Percentiles rank a stretch among this genome's conserved stretches.
Conservation (phyloP, 2,329 filamentous ascomycete genomes). For the Akanthomyces lecanii region DNA sequence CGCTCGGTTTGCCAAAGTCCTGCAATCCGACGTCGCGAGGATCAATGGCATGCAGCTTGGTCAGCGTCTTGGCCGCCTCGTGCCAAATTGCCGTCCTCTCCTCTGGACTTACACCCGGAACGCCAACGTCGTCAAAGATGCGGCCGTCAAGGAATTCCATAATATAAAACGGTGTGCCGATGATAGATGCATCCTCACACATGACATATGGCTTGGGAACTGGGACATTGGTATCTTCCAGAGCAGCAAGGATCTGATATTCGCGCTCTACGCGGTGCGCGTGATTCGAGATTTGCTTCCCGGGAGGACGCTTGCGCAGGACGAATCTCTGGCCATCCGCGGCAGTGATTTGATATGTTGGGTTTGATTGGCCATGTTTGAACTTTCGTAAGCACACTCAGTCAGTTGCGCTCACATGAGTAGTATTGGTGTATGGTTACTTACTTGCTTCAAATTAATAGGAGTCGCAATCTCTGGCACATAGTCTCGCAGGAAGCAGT, state of each 20-base stretch:
- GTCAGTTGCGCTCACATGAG: background rate
- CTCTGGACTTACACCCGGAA: conserved; percentile 63
- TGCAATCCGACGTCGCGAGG: conserved; percentile 60
- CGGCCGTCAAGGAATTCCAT: conserved; percentile 87
- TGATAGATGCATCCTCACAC: conserved; percentile 70
- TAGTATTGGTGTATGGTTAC: background rate
- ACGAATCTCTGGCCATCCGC: conserved; percentile 41
- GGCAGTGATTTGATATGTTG: conserved; percentile 11
- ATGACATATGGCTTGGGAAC: conserved; percentile 73
- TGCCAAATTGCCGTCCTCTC: conserved; percentile 75
- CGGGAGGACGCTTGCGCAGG: conserved; percentile 87
- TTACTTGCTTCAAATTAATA: conserved; percentile 12
- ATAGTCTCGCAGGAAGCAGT: conserved; percentile 1
- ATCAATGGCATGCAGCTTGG: conserved; percentile 70
- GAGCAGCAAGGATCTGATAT: conserved; percentile 75
- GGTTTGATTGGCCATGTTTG: conserved; percentile 16
- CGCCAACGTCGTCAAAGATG: conserved; percentile 76
- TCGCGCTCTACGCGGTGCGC: conserved; percentile 90
- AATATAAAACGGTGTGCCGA: conserved; percentile 86
- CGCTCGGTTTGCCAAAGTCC: conserved; percentile 61
- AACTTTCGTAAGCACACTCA: background rate
- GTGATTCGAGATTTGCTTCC: conserved; percentile 76
- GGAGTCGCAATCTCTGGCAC: conserved; percentile 13
- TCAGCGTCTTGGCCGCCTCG: conserved; percentile 73
- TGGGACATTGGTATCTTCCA: conserved; percentile 69